Base-by-base conservation (phyloP, 495 filamentous ascomycete species). In the Neurospora pannonica region DNA sequence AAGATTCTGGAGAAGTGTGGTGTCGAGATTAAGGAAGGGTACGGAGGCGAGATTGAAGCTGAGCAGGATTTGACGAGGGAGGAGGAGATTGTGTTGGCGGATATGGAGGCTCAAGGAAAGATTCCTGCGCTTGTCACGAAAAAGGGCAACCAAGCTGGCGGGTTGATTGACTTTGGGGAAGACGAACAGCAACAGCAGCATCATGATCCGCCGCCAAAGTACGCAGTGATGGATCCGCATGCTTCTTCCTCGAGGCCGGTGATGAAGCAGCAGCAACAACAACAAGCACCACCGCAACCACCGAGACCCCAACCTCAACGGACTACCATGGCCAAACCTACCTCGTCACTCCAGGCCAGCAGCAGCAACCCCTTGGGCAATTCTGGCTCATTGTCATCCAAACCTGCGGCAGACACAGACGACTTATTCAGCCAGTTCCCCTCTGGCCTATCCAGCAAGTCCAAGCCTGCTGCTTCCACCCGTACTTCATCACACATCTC, bases 1-100 rank as follows among this genome's bases (percentile, higher is more conserved):
- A 87, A 84, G 70, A 93, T 95, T 28, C 83, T 97, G 8, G 83
- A 84, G 37, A 86, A 87, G 24, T 91, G 92, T 69, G 92, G 91
- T 67, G 28, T 67, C 0, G 54, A 67, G 2, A 67, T 67, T 2
- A 67, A 36, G 54, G 28, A 67, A 19, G 54, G 54, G 7, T 67
- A 9, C 19, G 54, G 54, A 34, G 54, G 54, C 15, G 54, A 67
- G 7, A 67, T 67, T 4, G 54, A 67, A 28, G 54, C 4, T 9
- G 54, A 67, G 28, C 54, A 34, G 28, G 54, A 67, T 36, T 3
- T 67, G 1, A 67, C 54, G 28, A 67, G 54, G 7, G 54, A 67
- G 54, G 54, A 67, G 7, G 54, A 67, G 15, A 67, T 67, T 3
- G 31, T 67, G 4, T 8, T 67, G 15, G 54, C 28, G 7, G 54